Evolutionary conservation across 2,329 filamentous ascomycete species (phyloP).

Genomic region (Blumeriella jaapii): DNA sequence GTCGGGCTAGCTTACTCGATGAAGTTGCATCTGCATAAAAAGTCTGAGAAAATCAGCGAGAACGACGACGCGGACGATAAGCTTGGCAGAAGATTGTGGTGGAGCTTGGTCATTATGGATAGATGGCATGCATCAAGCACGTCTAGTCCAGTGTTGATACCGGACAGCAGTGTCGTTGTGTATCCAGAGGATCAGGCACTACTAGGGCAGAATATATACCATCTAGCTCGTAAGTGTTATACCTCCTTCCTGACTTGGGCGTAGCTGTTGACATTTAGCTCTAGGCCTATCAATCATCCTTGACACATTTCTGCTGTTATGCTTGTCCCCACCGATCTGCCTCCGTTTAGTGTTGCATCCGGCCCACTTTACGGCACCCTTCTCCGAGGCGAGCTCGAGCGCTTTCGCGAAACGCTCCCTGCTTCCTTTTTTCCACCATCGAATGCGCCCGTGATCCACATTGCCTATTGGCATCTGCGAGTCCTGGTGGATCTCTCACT

Average conservation of each 20-base stretch:
- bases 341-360: conserved; percentile 31
- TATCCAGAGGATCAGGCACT: conserved; percentile 46
- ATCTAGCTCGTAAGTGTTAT: conserved; percentile 48
- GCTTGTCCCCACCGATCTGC: conserved; percentile 33
- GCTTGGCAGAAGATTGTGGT: conserved; percentile 56
- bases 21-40: conserved; percentile 42
- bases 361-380: conserved; percentile 36
- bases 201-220: conserved; percentile 52
- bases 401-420: conserved; percentile 54
- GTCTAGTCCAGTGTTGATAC: conserved; percentile 49
- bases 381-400: conserved; percentile 47
- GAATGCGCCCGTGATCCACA: conserved; percentile 45
- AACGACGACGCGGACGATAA: conserved; percentile 49
- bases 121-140: conserved; percentile 63
- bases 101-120: conserved; percentile 59
- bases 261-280: conserved; percentile 2
- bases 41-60: conserved; percentile 31
- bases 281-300: conserved; percentile 47
- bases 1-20: conserved; percentile 55
- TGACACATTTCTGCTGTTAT: conserved; percentile 39
- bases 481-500: conserved; percentile 51
- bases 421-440: conserved; percentile 39
- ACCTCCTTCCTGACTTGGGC: neutral
- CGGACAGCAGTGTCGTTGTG: conserved; percentile 48
- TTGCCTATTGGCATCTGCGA: conserved; percentile 60